Evolutionary conservation across 2,329 filamentous ascomycete species (phyloP).

Genomic region (Plenodomus tracheiphilus): DNA sequence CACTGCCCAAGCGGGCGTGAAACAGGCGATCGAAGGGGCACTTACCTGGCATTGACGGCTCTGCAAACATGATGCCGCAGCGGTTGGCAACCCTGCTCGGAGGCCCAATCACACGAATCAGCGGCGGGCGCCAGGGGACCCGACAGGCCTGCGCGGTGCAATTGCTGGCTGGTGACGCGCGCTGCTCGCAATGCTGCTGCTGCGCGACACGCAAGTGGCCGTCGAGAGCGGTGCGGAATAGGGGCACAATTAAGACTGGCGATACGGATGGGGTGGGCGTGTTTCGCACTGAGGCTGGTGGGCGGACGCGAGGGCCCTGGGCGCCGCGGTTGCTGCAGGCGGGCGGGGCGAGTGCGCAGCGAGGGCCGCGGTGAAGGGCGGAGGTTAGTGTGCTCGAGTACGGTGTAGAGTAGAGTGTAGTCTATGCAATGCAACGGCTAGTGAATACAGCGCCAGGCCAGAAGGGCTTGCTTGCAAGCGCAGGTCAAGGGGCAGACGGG

Average conservation of each 20-base stretch:
- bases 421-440: constrained; percentile 18
- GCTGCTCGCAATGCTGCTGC: constrained; percentile 19
- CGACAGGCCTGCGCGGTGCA: constrained; percentile 20
- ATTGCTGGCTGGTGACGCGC: constrained; percentile 29
- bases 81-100: constrained; percentile 33
- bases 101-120: constrained; percentile 32
- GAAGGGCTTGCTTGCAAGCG: background rate
- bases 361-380: constrained; percentile 7
- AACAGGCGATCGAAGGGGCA: constrained; percentile 39
- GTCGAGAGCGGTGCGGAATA: constrained; percentile 9
- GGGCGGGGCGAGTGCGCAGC: constrained; percentile 20
- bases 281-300: constrained; percentile 28
- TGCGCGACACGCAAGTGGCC: constrained; percentile 12
- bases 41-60: constrained; percentile 49
- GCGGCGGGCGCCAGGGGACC: constrained; percentile 26
- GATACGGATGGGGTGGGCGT: constrained; percentile 28
- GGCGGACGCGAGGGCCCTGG: constrained; percentile 15
- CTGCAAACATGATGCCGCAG: constrained; percentile 46
- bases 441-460: constrained; percentile 5
- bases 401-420: constrained; percentile 3
- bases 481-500: constrained; percentile 5
- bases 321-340: constrained; percentile 13
- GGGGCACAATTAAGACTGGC: constrained; percentile 36
- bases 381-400: constrained; percentile 8
- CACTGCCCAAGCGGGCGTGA: constrained; percentile 34